Evolutionary conservation across 2,329 filamentous ascomycete species (phyloP).

Genomic region (Phymatotrichopsis omnivora): DNA sequence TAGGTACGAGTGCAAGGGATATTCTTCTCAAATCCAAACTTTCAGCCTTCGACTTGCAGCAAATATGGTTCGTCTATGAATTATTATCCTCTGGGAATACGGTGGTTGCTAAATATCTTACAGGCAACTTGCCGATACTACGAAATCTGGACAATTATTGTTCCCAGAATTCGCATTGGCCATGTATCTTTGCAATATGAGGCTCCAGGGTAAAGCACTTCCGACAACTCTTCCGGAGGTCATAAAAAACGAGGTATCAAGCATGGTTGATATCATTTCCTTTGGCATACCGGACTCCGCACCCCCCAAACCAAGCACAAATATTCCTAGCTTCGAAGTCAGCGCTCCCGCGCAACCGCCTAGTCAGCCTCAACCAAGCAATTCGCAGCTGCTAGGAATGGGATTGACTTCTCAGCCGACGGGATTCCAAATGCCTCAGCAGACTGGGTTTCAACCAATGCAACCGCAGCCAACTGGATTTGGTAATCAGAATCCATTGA

Average conservation of each 20-base stretch:
- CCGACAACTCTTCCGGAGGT: conserved; percentile 67
- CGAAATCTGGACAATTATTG: conserved; percentile 86
- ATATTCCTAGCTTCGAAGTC: conserved; percentile 60
- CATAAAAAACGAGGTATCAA: conserved; percentile 92
- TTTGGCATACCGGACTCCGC: conserved; percentile 77
- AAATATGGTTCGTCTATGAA: conserved; percentile 77
- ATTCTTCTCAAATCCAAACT: conserved; percentile 80
- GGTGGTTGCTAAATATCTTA: conserved; percentile 14
- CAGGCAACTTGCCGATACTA: conserved; percentile 88
- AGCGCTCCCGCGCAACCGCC: conserved; percentile 40
- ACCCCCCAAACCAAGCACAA: conserved; percentile 45
- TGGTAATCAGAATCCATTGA: conserved; percentile 50
- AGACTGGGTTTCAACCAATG: conserved; percentile 47
- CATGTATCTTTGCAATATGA: conserved; percentile 97
- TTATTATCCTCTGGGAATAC: conserved; percentile 21
- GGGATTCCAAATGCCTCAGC: conserved; percentile 53
- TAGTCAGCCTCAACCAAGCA: conserved; percentile 25
- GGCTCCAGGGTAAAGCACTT: conserved; percentile 73
- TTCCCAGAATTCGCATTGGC: conserved; percentile 96
- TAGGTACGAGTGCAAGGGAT: conserved; percentile 76
- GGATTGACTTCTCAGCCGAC: conserved; percentile 35
- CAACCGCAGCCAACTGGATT: conserved; percentile 63
- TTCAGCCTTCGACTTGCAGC: conserved; percentile 73
- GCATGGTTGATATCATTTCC: conserved; percentile 99
- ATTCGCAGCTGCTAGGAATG: conserved; percentile 24